A percentile compares a stretch with the other conserved stretches of the same genome.
Evolutionary conservation across 768 basidiomycete genomes (phyloP).

Genomic region (Russula emetica): DNA sequence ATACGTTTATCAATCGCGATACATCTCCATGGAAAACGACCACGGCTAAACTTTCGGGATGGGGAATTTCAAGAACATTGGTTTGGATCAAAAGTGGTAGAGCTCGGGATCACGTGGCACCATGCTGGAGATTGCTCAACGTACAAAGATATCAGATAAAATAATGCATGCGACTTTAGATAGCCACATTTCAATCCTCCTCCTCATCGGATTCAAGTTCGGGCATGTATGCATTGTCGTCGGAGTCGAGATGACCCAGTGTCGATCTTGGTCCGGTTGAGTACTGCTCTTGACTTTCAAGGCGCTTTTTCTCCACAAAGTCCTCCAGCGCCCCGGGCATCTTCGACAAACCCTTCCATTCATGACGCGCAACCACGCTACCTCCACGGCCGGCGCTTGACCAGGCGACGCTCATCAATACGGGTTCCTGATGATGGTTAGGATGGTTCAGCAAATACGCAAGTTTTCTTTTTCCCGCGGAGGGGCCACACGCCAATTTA

Average conservation of each 20-base stretch:
- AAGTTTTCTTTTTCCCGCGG: neutral
- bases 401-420: conserved; percentile 92
- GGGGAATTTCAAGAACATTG: neutral
- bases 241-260: conserved; percentile 24
- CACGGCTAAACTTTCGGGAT: neutral
- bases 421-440: conserved; percentile 58
- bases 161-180: neutral
- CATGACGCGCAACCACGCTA: conserved; percentile 84
- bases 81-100: neutral
- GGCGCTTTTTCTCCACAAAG: conserved; percentile 55
- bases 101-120: too few relatives aligned
- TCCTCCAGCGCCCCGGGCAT: conserved; percentile 64
- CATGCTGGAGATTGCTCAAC: neutral
- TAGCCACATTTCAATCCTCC: conserved; percentile 8
- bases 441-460: conserved; percentile 4
- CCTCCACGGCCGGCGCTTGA: conserved; percentile 53
- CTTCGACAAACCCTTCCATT: conserved; percentile 92
- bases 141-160: neutral
- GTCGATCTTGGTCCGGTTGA: conserved; percentile 13
- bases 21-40: neutral
- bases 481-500: conserved; percentile 11
- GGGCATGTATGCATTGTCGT: conserved; percentile 7
- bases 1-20: neutral
- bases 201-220: conserved; percentile 20
- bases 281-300: conserved; percentile 35